phyloP scores from a whole-genome alignment of 2,329 filamentous ascomycete species.

The Fusarium abutilonis region DNA sequence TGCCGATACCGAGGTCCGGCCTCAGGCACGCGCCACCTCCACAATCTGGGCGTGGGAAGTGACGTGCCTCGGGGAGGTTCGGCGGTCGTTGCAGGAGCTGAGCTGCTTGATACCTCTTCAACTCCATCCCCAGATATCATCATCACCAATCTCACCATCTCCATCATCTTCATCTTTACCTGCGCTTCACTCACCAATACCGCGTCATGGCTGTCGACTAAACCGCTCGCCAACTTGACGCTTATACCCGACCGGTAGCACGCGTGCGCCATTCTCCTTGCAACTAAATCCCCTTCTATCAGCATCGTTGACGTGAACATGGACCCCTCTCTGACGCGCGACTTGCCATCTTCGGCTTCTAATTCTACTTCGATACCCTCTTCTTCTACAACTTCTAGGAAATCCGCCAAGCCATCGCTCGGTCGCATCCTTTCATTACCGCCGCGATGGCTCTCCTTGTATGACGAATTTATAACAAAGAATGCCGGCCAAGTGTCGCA shows the following conservation, averaged over 20 bases:
- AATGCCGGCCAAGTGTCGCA: constrained; percentile 94
- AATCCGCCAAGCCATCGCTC: constrained; percentile 40
- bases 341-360: constrained; percentile 34
- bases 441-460: constrained; percentile 74
- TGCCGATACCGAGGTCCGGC: constrained; percentile 32
- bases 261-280: constrained; percentile 29
- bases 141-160: constrained; percentile 20
- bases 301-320: constrained; percentile 22
- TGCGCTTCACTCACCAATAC: constrained; percentile 1
- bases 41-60: constrained; percentile 29
- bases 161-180: constrained; percentile 1
- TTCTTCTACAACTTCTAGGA: constrained; percentile 18
- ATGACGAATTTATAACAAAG: constrained; percentile 91
- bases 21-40: constrained; percentile 42
- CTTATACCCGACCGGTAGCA: constrained; percentile 15
- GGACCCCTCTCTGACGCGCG: constrained; percentile 38
- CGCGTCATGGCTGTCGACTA: constrained; percentile 36
- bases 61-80: constrained; percentile 42
- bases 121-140: constrained; percentile 25
- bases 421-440: constrained; percentile 64
- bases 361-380: constrained; percentile 26
- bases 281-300: constrained; percentile 15
- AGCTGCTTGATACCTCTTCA: constrained; percentile 9
- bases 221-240: constrained; percentile 11
- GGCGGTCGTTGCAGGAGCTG: constrained; percentile 12